Percentiles rank a stretch among this genome's conserved stretches.
These are phyloP conservation scores for Globisporangium sylvaticum DNA, from an alignment of 352 stramenopile species.

Conservation along the genomic window DNA sequence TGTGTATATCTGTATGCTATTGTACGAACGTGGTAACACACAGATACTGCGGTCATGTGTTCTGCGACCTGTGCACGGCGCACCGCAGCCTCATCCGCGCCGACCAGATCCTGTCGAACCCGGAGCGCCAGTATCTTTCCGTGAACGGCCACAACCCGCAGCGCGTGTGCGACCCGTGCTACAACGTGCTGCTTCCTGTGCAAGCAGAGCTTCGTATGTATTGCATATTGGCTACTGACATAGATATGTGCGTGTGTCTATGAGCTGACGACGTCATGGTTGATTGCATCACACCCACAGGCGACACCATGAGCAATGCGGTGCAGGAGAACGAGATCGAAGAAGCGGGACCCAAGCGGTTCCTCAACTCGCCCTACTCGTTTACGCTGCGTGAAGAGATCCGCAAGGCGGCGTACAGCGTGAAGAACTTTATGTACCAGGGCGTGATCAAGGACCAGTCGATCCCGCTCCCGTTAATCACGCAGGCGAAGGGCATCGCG, in stretches of 20 bases:
- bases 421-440: constrained; percentile 90
- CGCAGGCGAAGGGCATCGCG: constrained; percentile 87
- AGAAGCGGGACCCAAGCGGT: constrained; percentile 57
- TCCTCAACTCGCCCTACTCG: constrained; percentile 84
- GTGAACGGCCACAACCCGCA: constrained; percentile 83
- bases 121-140: constrained; percentile 66
- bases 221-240: background rate
- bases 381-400: constrained; percentile 91
- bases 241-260: background rate
- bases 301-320: constrained; percentile 72
- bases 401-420: constrained; percentile 90
- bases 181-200: constrained; percentile 48
- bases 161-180: constrained; percentile 78
- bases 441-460: constrained; percentile 88
- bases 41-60: constrained; percentile 72
- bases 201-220: constrained; percentile 65
- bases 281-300: constrained; percentile 19
- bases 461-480: constrained; percentile 86
- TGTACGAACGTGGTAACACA: background rate
- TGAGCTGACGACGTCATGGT: background rate
- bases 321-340: constrained; percentile 72
- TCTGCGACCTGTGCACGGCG: constrained; percentile 70
- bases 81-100: constrained; percentile 68
- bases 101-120: constrained; percentile 71
- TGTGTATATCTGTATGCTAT: background rate